phyloP scores from a whole-genome alignment of 768 basidiomycete genomes.

The Lentinula guzmanii region DNA sequence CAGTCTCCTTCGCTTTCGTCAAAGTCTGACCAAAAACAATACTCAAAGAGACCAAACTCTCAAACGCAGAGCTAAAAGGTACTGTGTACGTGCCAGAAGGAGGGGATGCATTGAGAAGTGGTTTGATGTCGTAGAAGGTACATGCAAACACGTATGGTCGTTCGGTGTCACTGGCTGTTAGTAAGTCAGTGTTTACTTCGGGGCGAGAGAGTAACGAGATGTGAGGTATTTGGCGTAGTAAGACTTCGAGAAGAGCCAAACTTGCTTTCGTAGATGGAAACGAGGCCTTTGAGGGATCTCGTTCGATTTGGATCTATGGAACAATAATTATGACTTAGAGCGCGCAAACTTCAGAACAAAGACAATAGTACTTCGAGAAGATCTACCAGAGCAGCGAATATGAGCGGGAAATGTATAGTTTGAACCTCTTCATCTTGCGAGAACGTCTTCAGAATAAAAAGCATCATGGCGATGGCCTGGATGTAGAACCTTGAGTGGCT shows the following conservation, averaged over 20 bases:
- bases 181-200: slow-evolving; percentile 31
- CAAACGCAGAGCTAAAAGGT: slow-evolving; percentile 55
- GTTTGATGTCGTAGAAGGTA: slow-evolving; percentile 51
- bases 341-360: neutral
- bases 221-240: slow-evolving; percentile 45
- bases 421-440: slow-evolving; percentile 87
- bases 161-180: slow-evolving; percentile 22
- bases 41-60: slow-evolving; percentile 45
- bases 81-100: slow-evolving; percentile 23
- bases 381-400: slow-evolving; percentile 67
- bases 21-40: slow-evolving; percentile 35
- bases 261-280: slow-evolving; percentile 31
- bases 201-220: slow-evolving; percentile 47
- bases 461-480: slow-evolving; percentile 62
- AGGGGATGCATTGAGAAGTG: slow-evolving; percentile 14
- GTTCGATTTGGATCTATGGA: slow-evolving; percentile 28
- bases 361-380: slow-evolving; percentile 46
- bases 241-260: slow-evolving; percentile 46
- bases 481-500: neutral
- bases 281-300: slow-evolving; percentile 26
- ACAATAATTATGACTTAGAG: neutral
- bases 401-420: slow-evolving; percentile 72
- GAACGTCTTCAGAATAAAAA: slow-evolving; percentile 71
- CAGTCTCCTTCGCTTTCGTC: slow-evolving; percentile 11
- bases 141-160: slow-evolving; percentile 53